A percentile compares a stretch with the other conserved stretches of the same genome.
Evolutionary conservation across 805 yeast genomes (phyloP).

Genomic region (Maudiozyma serrabonitensis): DNA sequence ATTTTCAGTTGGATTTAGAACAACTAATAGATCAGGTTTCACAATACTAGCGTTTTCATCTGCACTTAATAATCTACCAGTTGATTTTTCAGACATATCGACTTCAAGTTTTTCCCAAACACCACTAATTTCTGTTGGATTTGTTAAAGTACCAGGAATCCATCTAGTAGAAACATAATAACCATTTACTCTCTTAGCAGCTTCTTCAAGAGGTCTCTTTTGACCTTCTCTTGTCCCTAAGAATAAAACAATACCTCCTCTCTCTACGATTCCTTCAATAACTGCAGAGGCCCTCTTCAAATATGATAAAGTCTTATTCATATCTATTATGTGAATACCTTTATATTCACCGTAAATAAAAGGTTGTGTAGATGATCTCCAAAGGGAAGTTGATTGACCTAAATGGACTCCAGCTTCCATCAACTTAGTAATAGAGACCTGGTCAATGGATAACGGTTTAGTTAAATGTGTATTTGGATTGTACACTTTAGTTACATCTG

Average conservation of each 20-base stretch:
- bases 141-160: slow-evolving; percentile 93
- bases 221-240: slow-evolving; percentile 81
- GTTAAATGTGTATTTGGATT: slow-evolving; percentile 57
- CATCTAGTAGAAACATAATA: slow-evolving; percentile 77
- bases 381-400: slow-evolving; percentile 77
- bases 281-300: slow-evolving; percentile 78
- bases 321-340: slow-evolving; percentile 84
- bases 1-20: slow-evolving; percentile 83
- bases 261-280: slow-evolving; percentile 69
- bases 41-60: slow-evolving; percentile 45
- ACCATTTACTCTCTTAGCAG: slow-evolving; percentile 70
- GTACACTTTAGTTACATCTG: slow-evolving; percentile 51
- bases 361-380: slow-evolving; percentile 77
- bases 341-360: slow-evolving; percentile 80
- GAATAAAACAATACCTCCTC: slow-evolving; percentile 77
- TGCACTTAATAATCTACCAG: slow-evolving; percentile 46
- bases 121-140: slow-evolving; percentile 55
- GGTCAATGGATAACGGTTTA: slow-evolving; percentile 46
- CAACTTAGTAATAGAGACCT: slow-evolving; percentile 58
- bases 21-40: slow-evolving; percentile 81
- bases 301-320: slow-evolving; percentile 68
- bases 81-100: slow-evolving; percentile 60
- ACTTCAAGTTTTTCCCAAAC: slow-evolving; percentile 63
- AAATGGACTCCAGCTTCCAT: slow-evolving; percentile 91
- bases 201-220: slow-evolving; percentile 60